Evolutionary conservation across 176 grass and related monocot species (phyloP), one percentile per base, ranked within the genome.

Genomic region (Puccinellia tenuiflora): DNA sequence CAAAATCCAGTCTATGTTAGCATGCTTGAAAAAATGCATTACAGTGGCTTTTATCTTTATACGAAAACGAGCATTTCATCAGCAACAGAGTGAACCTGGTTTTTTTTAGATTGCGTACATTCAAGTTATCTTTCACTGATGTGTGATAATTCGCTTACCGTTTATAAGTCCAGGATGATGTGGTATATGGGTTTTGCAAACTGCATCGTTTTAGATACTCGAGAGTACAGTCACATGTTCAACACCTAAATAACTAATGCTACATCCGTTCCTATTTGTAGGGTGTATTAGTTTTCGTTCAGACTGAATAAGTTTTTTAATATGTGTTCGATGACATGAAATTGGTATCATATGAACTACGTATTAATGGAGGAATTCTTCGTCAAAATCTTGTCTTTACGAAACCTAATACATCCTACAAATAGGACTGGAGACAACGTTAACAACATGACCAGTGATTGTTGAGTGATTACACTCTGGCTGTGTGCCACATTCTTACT

Each of bases 1-100:
- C 78, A 88, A 70, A 65, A 60, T 46, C 57, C 51, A 75, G 43
- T 46, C 28, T 34, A 81, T 61, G 28, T 76, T 91, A 85, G 71
- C 81, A 88, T 37, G 24, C 54, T 82, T 85, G 10, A 82, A 28
- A 69, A 83, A 75, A 59, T 79, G 48, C 51, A 83, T 47, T 21
- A 74, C 18, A 24, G 45, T 25, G 29, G 38, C 8, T 68, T n/a
- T 76, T 51, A 60, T 51, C 17, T 71, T 72, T 47, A 80, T 74
- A 45, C 20, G 37, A 39, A 56, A 79, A 75, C 16, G 45, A 72
- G 29, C 7, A 88, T 84, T 79, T 55, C 5, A 12, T 66, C 73
- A 39, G 34, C 28, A 66, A 35, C 10, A 29, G 21, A 28, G 72
- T 38, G 7, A 54, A 82, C n/a, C 68, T 28, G 35, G 20, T 28